These are phyloP conservation scores for Ascochyta fabae DNA, from an alignment of 2,329 filamentous ascomycete genomes.

Conservation along the genomic window DNA sequence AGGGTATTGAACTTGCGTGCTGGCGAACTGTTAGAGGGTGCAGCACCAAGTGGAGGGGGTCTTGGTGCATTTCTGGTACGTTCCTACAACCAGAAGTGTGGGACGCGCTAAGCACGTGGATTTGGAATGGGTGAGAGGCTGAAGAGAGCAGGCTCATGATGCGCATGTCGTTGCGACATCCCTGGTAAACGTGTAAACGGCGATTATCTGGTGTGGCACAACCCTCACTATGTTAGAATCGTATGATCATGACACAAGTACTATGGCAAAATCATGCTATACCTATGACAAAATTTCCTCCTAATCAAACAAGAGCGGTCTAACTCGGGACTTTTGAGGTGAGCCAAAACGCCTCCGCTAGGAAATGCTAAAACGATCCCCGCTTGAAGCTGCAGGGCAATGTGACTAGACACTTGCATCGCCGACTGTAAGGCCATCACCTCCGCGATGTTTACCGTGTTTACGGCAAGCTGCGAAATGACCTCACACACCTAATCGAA, in stretches of 20 bases:
- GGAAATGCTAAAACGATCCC: slow-evolving; percentile 22
- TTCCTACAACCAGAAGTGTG: slow-evolving; percentile 18
- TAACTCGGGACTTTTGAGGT: slow-evolving; percentile 23
- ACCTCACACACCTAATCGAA: slow-evolving; percentile 65
- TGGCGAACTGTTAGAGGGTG: slow-evolving; percentile 14
- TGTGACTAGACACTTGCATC: slow-evolving; percentile 15
- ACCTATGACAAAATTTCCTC: slow-evolving; percentile 7
- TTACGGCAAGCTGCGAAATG: slow-evolving; percentile 7
- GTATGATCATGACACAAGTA: slow-evolving; percentile 15
- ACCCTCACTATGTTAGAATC: slow-evolving; percentile 1
- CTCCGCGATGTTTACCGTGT: background rate
- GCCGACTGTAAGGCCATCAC: slow-evolving; percentile 15
- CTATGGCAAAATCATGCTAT: slow-evolving; percentile 1
- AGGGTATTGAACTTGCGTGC: background rate
- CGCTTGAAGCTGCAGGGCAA: slow-evolving; percentile 25
- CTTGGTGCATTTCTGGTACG: slow-evolving; percentile 14
- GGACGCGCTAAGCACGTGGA: slow-evolving; percentile 15
- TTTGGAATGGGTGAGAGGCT: slow-evolving; percentile 16
- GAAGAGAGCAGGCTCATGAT: slow-evolving; percentile 4
- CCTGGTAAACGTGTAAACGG: slow-evolving; percentile 7
- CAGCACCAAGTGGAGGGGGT: background rate
- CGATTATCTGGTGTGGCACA: slow-evolving; percentile 15
- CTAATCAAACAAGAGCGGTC: slow-evolving; percentile 16
- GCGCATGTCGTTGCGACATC: slow-evolving; percentile 4
- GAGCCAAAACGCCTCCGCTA: slow-evolving; percentile 35